Evolutionary conservation across 2,329 filamentous ascomycete species (phyloP).

Genomic region (Chaetoscypha palmicola): DNA sequence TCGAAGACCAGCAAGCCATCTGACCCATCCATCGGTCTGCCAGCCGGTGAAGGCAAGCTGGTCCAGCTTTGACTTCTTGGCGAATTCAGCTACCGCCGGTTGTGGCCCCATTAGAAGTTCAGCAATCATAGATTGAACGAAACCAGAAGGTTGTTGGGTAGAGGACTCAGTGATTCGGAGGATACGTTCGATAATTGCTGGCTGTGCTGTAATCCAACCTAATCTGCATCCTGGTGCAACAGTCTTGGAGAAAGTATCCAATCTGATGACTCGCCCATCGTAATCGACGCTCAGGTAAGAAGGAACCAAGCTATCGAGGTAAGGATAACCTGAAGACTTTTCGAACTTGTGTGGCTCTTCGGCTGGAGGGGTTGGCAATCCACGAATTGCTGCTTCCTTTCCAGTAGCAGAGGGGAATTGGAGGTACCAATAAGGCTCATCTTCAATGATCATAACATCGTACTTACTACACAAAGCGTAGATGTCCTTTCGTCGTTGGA

Average conservation of each 20-base stretch:
- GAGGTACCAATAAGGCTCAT: constrained; percentile 94
- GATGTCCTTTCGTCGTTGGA: constrained; percentile 68
- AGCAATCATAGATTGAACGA: constrained; percentile 77
- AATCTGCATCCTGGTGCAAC: constrained; percentile 83
- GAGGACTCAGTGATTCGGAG: constrained; percentile 66
- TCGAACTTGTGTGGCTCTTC: constrained; percentile 25
- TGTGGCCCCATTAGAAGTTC: constrained; percentile 69
- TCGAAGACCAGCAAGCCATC: constrained; percentile 80
- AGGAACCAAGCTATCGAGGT: constrained; percentile 75
- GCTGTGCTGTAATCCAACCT: constrained; percentile 85
- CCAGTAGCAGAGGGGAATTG: constrained; percentile 69
- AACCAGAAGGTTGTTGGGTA: constrained; percentile 82
- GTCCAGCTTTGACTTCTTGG: constrained; percentile 33
- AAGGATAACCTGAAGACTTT: constrained; percentile 60
- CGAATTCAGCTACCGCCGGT: constrained; percentile 40
- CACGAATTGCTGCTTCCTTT: constrained; percentile 31
- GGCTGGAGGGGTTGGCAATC: constrained; percentile 27
- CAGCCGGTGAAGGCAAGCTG: constrained; percentile 49
- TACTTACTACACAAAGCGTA: constrained; percentile 76
- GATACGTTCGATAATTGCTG: constrained; percentile 67
- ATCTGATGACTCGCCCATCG: constrained; percentile 78
- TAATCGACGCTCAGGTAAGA: constrained; percentile 76
- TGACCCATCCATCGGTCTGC: constrained; percentile 80
- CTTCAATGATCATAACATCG: constrained; percentile 86
- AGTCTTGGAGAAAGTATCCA: constrained; percentile 93